Evolutionary conservation across 2,329 filamentous ascomycete species (phyloP).

Genomic region (Lecanosticta acicola): DNA sequence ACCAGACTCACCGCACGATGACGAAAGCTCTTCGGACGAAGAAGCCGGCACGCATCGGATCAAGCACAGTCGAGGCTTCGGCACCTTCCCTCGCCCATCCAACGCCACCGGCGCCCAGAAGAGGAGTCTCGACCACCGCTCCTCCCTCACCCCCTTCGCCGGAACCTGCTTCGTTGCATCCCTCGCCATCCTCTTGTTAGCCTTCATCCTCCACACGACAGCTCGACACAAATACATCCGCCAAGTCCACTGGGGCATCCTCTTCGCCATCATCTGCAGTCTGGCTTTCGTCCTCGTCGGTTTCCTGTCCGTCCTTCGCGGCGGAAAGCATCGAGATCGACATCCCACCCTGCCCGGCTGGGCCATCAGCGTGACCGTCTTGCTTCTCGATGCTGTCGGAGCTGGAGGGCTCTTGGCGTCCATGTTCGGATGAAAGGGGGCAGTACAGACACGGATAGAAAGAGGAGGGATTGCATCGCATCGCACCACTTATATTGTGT

Average conservation of each 20-base stretch:
- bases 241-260: conserved; percentile 69
- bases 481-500: too few relatives aligned
- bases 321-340: conserved; percentile 36
- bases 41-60: conserved; percentile 13
- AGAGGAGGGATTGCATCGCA: too few relatives aligned
- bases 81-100: conserved; percentile 12
- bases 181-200: conserved; percentile 59
- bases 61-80: conserved; percentile 11
- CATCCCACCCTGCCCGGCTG: conserved; percentile 40
- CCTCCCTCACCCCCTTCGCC: conserved; percentile 13
- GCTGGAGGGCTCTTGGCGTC: conserved; percentile 51
- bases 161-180: conserved; percentile 56
- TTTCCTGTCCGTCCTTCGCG: conserved; percentile 51
- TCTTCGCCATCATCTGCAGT: conserved; percentile 63
- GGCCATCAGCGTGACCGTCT: conserved; percentile 41
- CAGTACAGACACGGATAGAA: too few relatives aligned
- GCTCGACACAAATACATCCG: conserved; percentile 61
- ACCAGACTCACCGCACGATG: conserved; percentile 16
- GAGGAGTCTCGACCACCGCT: not conserved
- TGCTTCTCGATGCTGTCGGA: conserved; percentile 45
- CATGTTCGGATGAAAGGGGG: conserved; percentile 41
- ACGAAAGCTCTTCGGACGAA: conserved; percentile 30
- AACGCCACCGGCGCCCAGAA: not conserved
- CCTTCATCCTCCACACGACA: conserved; percentile 60
- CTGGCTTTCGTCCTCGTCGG: conserved; percentile 59